Evolutionary conservation across 2,329 filamentous ascomycete genomes (phyloP).

Genomic region (Akanthomyces muscarius): DNA sequence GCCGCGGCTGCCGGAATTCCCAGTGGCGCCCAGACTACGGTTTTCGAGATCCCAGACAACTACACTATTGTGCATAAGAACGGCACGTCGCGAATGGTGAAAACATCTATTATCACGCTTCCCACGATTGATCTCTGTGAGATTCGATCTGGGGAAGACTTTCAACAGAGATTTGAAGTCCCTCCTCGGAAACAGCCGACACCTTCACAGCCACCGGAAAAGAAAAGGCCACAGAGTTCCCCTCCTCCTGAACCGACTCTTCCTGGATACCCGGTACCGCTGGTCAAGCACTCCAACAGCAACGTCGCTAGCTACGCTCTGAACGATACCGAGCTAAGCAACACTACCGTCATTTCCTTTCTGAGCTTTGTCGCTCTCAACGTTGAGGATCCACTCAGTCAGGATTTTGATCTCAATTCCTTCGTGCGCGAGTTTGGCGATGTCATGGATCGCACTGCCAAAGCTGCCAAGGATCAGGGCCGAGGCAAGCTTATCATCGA

Average conservation of each 20-base stretch:
- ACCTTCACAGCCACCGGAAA: background rate
- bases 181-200: background rate
- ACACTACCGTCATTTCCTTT: slow-evolving; percentile 27
- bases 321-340: slow-evolving; percentile 20
- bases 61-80: slow-evolving; percentile 14
- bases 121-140: background rate
- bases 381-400: background rate
- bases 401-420: slow-evolving; percentile 20
- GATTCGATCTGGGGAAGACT: slow-evolving; percentile 2
- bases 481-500: slow-evolving; percentile 61
- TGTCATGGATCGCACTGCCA: background rate
- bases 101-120: background rate
- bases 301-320: slow-evolving; percentile 27
- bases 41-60: slow-evolving; percentile 8
- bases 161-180: slow-evolving; percentile 1
- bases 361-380: slow-evolving; percentile 20
- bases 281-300: slow-evolving; percentile 23
- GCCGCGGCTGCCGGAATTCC: background rate
- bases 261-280: slow-evolving; percentile 25
- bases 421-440: slow-evolving; percentile 40
- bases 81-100: background rate
- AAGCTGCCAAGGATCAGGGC: slow-evolving; percentile 37
- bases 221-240: background rate
- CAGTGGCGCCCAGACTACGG: background rate
- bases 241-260: slow-evolving; percentile 10